Conservation (phyloP, 2,329 filamentous ascomycete genomes). For the Stagonosporopsis vannaccii region DNA sequence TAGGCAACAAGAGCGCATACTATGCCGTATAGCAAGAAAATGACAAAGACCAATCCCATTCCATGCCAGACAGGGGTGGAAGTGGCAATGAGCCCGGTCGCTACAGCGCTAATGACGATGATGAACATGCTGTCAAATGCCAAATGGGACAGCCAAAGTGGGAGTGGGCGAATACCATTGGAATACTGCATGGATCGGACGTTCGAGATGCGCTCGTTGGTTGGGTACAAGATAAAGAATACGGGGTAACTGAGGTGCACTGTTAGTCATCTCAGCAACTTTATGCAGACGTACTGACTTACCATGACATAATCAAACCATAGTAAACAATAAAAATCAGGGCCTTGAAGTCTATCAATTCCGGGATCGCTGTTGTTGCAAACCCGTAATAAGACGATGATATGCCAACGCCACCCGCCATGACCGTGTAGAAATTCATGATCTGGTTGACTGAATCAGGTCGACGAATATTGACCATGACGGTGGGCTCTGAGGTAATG, state of each 20-base stretch:
- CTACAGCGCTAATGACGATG: constrained; percentile 70
- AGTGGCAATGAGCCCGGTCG: constrained; percentile 68
- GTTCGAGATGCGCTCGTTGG: constrained; percentile 76
- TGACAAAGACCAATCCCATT: constrained; percentile 78
- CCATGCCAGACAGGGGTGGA: constrained; percentile 70
- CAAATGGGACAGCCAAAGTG: constrained; percentile 83
- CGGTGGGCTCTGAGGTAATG: constrained; percentile 19
- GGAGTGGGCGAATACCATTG: constrained; percentile 81
- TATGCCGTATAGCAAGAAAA: constrained; percentile 81
- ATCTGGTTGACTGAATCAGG: constrained; percentile 48
- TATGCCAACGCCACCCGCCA: constrained; percentile 29
- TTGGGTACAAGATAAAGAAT: constrained; percentile 87
- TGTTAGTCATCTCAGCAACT: constrained; percentile 51
- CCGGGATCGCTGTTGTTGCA: constrained; percentile 18
- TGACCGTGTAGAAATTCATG: constrained; percentile 29
- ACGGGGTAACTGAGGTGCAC: constrained; percentile 77
- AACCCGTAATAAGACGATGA: constrained; percentile 27
- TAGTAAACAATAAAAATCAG: constrained; percentile 65
- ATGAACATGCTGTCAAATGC: constrained; percentile 79
- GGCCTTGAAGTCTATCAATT: constrained; percentile 56
- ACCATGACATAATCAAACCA: constrained; percentile 70
- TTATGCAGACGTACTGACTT: constrained; percentile 42
- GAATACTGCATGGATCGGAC: constrained; percentile 87
- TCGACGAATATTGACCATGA: constrained; percentile 37
- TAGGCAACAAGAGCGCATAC: constrained; percentile 78